Evolutionary conservation across 306 rosid genomes (phyloP).

Genomic region (Acacia crassicarpa): DNA sequence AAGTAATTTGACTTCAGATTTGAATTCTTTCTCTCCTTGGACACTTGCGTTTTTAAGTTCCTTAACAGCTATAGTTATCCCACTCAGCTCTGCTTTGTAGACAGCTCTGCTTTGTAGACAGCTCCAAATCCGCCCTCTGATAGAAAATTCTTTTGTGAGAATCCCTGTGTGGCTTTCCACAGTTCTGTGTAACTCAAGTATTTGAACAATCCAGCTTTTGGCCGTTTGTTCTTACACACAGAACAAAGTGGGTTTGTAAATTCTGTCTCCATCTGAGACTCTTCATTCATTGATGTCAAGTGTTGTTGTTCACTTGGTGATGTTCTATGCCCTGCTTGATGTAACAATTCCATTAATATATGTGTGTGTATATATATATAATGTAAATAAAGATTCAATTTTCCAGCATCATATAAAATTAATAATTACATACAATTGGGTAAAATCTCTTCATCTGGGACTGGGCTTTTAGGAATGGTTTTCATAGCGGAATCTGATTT

Average conservation of each 20-base stretch:
- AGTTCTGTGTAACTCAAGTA: conserved; percentile 69
- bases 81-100: conserved; percentile 55
- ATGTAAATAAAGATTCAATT: too few relatives aligned
- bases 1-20: conserved; percentile 72
- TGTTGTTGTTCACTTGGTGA: conserved; percentile 31
- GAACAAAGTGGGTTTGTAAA: conserved; percentile 49
- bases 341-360: neutral
- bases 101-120: conserved; percentile 73
- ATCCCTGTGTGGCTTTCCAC: conserved; percentile 53
- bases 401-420: neutral
- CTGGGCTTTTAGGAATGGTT: conserved; percentile 57
- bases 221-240: conserved; percentile 59
- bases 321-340: conserved; percentile 38
- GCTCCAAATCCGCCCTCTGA: conserved; percentile 93
- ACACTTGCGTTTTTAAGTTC: conserved; percentile 61
- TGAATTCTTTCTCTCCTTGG: conserved; percentile 86
- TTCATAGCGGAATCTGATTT: conserved; percentile 29
- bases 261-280: conserved; percentile 34
- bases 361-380: too few relatives aligned
- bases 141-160: conserved; percentile 55
- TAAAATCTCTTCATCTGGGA: conserved; percentile 45
- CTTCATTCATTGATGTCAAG: conserved; percentile 27
- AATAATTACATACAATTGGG: conserved; percentile 37
- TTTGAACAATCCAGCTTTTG: conserved; percentile 49
- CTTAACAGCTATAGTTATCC: conserved; percentile 71